phyloP scores from a whole-genome alignment of 495 filamentous ascomycete species.

The Amniculicola lignicola region DNA sequence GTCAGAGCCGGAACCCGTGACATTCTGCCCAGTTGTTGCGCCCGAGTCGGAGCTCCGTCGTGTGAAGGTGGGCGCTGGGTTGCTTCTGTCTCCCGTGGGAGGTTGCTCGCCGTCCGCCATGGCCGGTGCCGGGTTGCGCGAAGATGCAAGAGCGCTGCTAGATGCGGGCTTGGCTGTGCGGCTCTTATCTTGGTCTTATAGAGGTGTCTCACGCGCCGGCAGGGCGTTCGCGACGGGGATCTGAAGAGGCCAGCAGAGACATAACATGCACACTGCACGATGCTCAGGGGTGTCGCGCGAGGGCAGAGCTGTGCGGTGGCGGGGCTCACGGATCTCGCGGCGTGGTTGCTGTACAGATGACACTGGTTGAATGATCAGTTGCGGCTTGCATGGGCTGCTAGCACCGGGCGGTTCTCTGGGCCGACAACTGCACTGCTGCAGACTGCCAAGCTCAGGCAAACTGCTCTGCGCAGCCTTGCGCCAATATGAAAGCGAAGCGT shows the following conservation, averaged over 20 bases:
- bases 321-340: too few relatives aligned
- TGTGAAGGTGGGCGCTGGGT: constrained; percentile 1
- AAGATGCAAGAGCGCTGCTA: not conserved
- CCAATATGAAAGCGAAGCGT: too few relatives aligned
- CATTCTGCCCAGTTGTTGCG: constrained; percentile 4
- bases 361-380: constrained; percentile 17
- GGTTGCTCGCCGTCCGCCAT: constrained; percentile 30
- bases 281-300: too few relatives aligned
- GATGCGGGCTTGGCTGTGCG: constrained; percentile 23
- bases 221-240: constrained; percentile 4
- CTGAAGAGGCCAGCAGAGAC: not conserved
- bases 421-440: too few relatives aligned
- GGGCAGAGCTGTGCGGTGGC: too few relatives aligned
- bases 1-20: constrained; percentile 12
- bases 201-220: not conserved
- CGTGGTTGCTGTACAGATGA: constrained; percentile 29
- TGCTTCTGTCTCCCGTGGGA: constrained; percentile 11
- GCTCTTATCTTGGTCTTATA: constrained; percentile 24
- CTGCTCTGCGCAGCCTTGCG: too few relatives aligned
- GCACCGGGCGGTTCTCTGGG: too few relatives aligned
- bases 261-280: constrained; percentile 5
- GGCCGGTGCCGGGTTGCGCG: constrained; percentile 1
- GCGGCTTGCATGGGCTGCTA: too few relatives aligned
- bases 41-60: constrained; percentile 15
- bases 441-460: too few relatives aligned